Evolutionary conservation across 2,329 filamentous ascomycete genomes (phyloP), one percentile per base, ranked within the genome.

Genomic region (Hysterium pulicare): DNA sequence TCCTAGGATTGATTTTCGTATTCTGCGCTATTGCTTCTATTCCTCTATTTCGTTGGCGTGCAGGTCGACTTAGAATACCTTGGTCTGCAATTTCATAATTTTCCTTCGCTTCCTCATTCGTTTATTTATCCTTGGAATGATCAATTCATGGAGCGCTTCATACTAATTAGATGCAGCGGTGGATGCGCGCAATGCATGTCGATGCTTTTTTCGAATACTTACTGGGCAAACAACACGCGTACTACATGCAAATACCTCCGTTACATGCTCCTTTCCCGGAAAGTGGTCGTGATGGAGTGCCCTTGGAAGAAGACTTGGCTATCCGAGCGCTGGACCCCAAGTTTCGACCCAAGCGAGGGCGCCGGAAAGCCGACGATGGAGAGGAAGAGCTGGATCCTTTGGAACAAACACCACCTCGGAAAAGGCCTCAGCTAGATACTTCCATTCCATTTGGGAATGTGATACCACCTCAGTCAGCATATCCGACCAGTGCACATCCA

Each of bases 141-240:
- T n/a, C n/a, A n/a, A 13, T 28, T 28, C 7, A 28, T 28, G 13
- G 24, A 28, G 13, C 24, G 7, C 13, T 28, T 7, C 7, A 28
- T 28, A 13, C 24, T 28, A 28, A 28, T 28, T 7, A 8, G 8
- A 28, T 13, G 13, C 7, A 87, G 87, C 84, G 91, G 60, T 96
- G 90, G 90, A 93, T 96, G 87, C 88, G 89, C 62, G 90, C 90
- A 4, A 91, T 95, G 86, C 90, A 95, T 63, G 82, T 95, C 40
- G 88, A 95, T 72, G 87, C 89, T 9, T 96, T 96, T 64, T 96
- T 95, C 58, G 89, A 95, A 62, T 96, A 89, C 62, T 79, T 94
- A 16, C 76, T 91, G 48, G 81, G 82, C 37, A 89, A 89, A 50
- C 72, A 79, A 20, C 89, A 94, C 64, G 70, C 80, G 0, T 96